Evolutionary conservation across 345 rosid species (phyloP).

Genomic region (Eucalyptus leucophloia): DNA sequence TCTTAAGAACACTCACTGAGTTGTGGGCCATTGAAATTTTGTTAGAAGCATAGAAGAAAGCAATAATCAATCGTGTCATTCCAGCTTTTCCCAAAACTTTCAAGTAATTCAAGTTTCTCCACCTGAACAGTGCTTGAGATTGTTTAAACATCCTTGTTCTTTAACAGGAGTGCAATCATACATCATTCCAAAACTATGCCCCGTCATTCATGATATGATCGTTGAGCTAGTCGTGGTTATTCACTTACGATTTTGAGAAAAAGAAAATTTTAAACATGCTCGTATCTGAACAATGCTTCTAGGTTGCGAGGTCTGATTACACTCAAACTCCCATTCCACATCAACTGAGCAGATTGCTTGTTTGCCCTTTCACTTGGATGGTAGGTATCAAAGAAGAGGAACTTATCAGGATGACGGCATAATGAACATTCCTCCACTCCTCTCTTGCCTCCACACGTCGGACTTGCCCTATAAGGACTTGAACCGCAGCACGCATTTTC

Average conservation of each 20-base stretch:
- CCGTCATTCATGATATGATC: background rate
- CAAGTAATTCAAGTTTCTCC: background rate
- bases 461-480: background rate
- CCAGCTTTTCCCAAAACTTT: background rate
- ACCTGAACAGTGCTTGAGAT: background rate
- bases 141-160: background rate
- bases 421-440: background rate
- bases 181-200: background rate
- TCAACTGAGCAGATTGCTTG: conserved; percentile 7
- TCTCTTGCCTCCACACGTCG: background rate
- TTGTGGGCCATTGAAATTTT: background rate
- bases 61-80: background rate
- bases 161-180: background rate
- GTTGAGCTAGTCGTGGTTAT: background rate
- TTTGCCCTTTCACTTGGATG: conserved; percentile 21
- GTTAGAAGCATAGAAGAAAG: background rate
- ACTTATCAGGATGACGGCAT: conserved; percentile 1
- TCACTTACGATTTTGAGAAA: background rate
- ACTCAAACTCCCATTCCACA: background rate
- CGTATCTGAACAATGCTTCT: background rate
- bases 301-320: background rate
- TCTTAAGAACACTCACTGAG: background rate
- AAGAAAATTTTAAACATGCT: background rate
- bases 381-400: conserved; percentile 14
- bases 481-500: background rate